Percentiles rank a stretch among this genome's conserved stretches.
Conservation (phyloP, 2,329 filamentous ascomycete genomes). For the Stemphylium beticola region DNA sequence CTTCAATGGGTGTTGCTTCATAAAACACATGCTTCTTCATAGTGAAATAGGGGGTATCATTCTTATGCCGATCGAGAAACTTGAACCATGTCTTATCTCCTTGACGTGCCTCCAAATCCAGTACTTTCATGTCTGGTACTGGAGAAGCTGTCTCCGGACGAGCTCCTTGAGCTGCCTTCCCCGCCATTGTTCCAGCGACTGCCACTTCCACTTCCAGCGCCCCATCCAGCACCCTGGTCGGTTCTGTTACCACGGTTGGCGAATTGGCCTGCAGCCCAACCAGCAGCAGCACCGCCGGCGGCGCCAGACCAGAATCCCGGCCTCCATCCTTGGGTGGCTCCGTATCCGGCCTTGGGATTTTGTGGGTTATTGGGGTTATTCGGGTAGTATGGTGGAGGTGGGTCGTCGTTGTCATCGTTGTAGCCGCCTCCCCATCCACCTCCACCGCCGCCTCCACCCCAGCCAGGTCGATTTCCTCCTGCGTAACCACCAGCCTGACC, state of each 20-base stretch:
- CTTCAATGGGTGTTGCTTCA: not conserved
- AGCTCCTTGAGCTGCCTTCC: conserved; percentile 45
- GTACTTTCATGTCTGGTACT: conserved; percentile 69
- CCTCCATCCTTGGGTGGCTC: conserved; percentile 61
- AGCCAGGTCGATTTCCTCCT: conserved; percentile 40
- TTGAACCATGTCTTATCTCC: conserved; percentile 31
- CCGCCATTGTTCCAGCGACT: conserved; percentile 46
- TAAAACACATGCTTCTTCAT: not conserved
- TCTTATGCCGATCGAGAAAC: conserved; percentile 28
- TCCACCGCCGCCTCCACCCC: conserved; percentile 51
- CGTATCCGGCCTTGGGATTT: conserved; percentile 29
- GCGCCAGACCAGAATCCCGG: conserved; percentile 78
- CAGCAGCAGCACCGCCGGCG: conserved; percentile 72
- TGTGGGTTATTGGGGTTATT: conserved; percentile 31
- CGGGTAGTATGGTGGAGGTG: conserved; percentile 57
- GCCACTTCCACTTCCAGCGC: conserved; percentile 41
- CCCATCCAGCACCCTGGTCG: conserved; percentile 47
- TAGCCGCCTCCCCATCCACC: conserved; percentile 48
- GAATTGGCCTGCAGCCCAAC: conserved; percentile 64
- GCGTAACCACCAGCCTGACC: conserved; percentile 30
- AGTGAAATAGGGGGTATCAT: conserved; percentile 38
- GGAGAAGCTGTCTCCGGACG: conserved; percentile 48
- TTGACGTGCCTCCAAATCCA: conserved; percentile 72
- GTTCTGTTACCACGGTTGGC: conserved; percentile 41
- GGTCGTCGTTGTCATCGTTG: conserved; percentile 51